Evolutionary conservation across 225 moss, liverwort and hornwort species (phyloP), one percentile per base, ranked within the genome.

Genomic region (Pleurozium schreberi): DNA sequence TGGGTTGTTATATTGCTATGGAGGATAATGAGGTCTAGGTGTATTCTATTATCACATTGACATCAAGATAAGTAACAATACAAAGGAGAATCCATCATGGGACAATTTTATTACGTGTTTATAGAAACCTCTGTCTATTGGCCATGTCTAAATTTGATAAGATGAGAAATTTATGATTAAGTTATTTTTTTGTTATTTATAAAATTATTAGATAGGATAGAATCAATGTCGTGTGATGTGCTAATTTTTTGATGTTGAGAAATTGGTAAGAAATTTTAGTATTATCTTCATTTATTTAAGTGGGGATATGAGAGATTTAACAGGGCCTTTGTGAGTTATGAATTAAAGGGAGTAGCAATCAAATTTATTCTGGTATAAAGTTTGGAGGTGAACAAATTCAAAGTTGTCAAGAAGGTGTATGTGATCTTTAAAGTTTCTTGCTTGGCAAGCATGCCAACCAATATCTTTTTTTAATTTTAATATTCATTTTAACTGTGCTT

Each of bases 11-110:
- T 2, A 1, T 31, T 75, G 12, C 12, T 33, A 49, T 47, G 1
- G 8, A 75, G 2, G 17, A 1, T 4, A 1, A 33, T 21, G 33
- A 75, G 2, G 12, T 50, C 0, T 73, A 0, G 2, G 45, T 1
- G 10, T 45, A 11, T 17, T 73, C 28, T 33, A 12, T 3, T 33
- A 19, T 75, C 13, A 75, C 33, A 75, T 49, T 20, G 49, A 19
- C 3, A 75, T 49, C 1, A 50, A 50, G 19, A n/a, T 34, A 19
- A 17, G 2, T 65, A 65, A 19, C 18, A 65, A 65, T 34, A 18
- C 2, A 9, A 65, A 5, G 65, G 36, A 36, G 4, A 74, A 47
- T 47, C 2, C 1, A 20, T 8, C 0, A 8, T 50, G 20, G 21
- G 0, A 50, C 21, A 21, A 49, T 75, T 12, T 75, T 50, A 75